phyloP scores from a whole-genome alignment of 805 yeast species.

The Yarrowia yakushimensis region DNA sequence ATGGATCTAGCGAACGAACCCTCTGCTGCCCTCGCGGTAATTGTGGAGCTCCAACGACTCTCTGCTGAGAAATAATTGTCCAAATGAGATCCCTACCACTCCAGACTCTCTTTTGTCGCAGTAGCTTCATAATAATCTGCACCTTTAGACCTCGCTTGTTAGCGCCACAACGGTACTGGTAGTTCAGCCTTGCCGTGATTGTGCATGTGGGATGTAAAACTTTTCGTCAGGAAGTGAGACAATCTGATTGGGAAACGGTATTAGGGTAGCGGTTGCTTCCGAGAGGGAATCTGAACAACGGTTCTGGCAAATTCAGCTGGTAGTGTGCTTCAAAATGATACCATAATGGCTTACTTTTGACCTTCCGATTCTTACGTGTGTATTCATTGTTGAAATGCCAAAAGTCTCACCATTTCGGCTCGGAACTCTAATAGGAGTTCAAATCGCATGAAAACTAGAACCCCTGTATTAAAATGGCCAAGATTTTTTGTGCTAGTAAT shows the following conservation, averaged over 20 bases:
- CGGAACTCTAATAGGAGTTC: not conserved
- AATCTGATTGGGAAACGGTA: not conserved
- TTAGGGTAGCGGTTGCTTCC: not conserved
- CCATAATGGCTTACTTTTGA: not conserved
- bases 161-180: constrained; percentile 20
- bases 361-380: not conserved
- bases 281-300: not conserved
- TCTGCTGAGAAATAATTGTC: too few species aligned
- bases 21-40: constrained; percentile 1
- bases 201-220: not conserved
- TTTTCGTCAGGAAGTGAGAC: not conserved
- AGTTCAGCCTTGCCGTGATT: constrained; percentile 2
- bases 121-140: not conserved
- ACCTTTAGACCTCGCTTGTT: not conserved
- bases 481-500: too few species aligned
- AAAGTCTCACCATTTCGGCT: not conserved
- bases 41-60: constrained; percentile 18
- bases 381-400: not conserved
- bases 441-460: not conserved
- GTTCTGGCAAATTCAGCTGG: not conserved
- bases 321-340: not conserved
- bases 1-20: not conserved
- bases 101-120: not conserved
- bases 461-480: not conserved
- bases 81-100: not conserved